Evolutionary conservation across 768 basidiomycete species (phyloP).

Genomic region (Clitopilus passeckerianus): DNA sequence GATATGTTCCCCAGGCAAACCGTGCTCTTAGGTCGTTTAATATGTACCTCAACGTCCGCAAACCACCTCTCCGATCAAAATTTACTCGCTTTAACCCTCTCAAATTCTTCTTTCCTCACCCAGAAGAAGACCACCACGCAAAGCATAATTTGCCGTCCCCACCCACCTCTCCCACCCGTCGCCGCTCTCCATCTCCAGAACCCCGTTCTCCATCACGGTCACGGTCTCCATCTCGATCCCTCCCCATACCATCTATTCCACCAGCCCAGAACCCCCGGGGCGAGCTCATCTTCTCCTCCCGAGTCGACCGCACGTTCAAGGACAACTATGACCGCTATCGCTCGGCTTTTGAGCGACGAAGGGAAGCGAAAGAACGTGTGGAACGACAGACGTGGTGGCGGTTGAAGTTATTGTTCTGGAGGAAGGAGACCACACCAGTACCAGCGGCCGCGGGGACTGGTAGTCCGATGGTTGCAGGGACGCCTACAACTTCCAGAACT

Average conservation of each 20-base stretch:
- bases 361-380: slow-evolving; percentile 57
- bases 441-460: neutral
- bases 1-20: slow-evolving; percentile 97
- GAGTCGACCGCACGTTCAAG: slow-evolving; percentile 75
- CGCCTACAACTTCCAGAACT: slow-evolving; percentile 21
- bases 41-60: slow-evolving; percentile 94
- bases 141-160: slow-evolving; percentile 12
- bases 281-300: slow-evolving; percentile 92
- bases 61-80: slow-evolving; percentile 64
- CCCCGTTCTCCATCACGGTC: slow-evolving; percentile 25
- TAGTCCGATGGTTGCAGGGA: slow-evolving; percentile 3
- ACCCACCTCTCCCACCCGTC: slow-evolving; percentile 16
- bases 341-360: slow-evolving; percentile 73
- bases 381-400: slow-evolving; percentile 24
- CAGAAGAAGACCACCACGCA: slow-evolving; percentile 17
- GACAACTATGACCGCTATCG: slow-evolving; percentile 94
- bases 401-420: slow-evolving; percentile 24
- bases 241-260: slow-evolving; percentile 77
- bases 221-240: slow-evolving; percentile 35
- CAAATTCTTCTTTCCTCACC: slow-evolving; percentile 52
- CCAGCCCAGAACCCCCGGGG: slow-evolving; percentile 88
- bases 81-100: slow-evolving; percentile 45
- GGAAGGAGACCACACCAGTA: neutral
- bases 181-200: slow-evolving; percentile 32
- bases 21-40: slow-evolving; percentile 88